phyloP scores from a whole-genome alignment of 768 basidiomycete genomes.

The Boletus huronensis region DNA sequence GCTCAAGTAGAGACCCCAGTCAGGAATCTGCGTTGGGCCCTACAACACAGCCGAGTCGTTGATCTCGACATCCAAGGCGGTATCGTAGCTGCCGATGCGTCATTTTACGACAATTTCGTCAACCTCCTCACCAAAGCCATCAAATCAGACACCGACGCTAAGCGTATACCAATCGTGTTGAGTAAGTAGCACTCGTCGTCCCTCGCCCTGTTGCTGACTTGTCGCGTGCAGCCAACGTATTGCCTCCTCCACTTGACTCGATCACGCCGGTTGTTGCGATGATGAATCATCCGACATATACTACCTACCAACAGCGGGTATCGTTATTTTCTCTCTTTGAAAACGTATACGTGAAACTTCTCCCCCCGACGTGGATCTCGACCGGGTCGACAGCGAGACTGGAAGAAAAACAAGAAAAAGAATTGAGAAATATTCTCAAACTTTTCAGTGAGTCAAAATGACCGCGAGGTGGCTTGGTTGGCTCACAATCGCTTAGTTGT shows the following conservation, averaged over 20 bases:
- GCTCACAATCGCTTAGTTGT: conserved; percentile 48
- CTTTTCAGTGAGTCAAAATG: conserved; percentile 67
- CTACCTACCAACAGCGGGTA: conserved; percentile 65
- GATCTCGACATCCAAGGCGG: conserved; percentile 66
- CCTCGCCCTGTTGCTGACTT: neutral
- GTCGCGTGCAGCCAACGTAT: conserved; percentile 56
- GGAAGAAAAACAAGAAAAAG: conserved; percentile 37
- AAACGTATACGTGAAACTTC: conserved; percentile 67
- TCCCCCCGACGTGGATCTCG: conserved; percentile 72
- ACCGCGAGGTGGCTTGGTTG: neutral
- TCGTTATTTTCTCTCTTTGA: conserved; percentile 74
- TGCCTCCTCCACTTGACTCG: conserved; percentile 76
- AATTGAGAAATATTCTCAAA: conserved; percentile 64
- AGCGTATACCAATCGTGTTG: conserved; percentile 58
- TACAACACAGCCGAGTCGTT: conserved; percentile 58
- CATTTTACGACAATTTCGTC: conserved; percentile 63
- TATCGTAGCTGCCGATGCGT: conserved; percentile 43
- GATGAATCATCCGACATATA: conserved; percentile 74
- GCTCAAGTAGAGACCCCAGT: conserved; percentile 39
- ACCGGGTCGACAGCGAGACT: conserved; percentile 36
- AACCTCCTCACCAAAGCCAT: conserved; percentile 68
- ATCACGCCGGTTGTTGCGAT: conserved; percentile 71
- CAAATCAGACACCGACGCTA: conserved; percentile 17
- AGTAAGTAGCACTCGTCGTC: conserved; percentile 38
- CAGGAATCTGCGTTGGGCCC: conserved; percentile 61